Evolutionary conservation across 2,329 filamentous ascomycete species (phyloP).

Genomic region (Monilinia fructigena): DNA sequence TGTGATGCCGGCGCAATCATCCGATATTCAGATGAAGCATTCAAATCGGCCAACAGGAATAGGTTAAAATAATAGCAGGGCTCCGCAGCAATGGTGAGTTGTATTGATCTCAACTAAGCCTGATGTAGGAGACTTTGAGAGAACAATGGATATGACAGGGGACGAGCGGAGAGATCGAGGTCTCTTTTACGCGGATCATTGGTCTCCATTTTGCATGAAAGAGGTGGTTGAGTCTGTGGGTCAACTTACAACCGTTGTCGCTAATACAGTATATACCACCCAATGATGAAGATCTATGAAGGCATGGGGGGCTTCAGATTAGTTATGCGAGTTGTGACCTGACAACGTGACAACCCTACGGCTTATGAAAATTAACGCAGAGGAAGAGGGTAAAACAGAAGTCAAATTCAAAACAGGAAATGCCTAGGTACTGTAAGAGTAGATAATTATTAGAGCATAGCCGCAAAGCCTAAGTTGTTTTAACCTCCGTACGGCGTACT

Average conservation of each 20-base stretch:
- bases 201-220: conserved; percentile 29
- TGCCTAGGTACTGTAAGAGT: background rate
- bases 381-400: conserved; percentile 1
- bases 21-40: conserved; percentile 39
- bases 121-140: conserved; percentile 29
- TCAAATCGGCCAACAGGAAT: conserved; percentile 31
- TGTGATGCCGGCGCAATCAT: conserved; percentile 39
- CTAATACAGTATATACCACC: conserved; percentile 16
- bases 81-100: conserved; percentile 34
- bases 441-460: conserved; percentile 3
- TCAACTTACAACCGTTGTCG: conserved; percentile 24
- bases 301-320: conserved; percentile 19
- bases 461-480: conserved; percentile 14
- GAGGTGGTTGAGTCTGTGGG: conserved; percentile 29
- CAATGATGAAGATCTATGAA: conserved; percentile 22
- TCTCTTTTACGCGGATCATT: conserved; percentile 32
- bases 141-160: conserved; percentile 31
- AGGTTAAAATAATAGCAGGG: conserved; percentile 28
- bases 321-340: conserved; percentile 17
- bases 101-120: conserved; percentile 37
- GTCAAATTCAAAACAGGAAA: conserved; percentile 9
- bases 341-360: conserved; percentile 24
- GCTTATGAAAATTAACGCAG: conserved; percentile 17
- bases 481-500: conserved; percentile 1
- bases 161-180: conserved; percentile 38